Base-by-base conservation (phyloP, 331 rosid species). In the Rosa hybrid region DNA sequence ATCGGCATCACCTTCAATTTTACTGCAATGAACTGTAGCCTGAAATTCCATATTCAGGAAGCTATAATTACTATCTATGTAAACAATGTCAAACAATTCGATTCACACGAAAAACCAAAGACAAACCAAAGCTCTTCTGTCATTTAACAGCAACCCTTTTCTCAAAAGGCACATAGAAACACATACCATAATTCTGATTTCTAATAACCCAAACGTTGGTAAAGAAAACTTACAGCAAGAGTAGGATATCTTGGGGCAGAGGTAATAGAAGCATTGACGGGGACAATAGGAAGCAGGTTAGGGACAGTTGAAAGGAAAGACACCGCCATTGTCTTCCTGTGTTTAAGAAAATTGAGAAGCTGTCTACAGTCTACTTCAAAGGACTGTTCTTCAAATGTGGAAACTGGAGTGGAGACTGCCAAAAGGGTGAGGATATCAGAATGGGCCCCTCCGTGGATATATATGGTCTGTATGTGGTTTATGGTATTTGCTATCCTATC, bases 281-380 rank as follows among this genome's bases (percentile, higher is more conserved):
- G 86, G 81, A 83, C 60, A 50, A 91, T 83, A 42, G 91, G 86
- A 83, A 80, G 83, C 68, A 86, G 76, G 39, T 91, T 78, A 74
- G 92, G 85, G 57, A 82, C 30, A 48, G 97, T 83, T 27, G 97
- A 93, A 79, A 91, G 90, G 80, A 93, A 89, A 73, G 97, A 96
- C 77, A 93, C 81, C 72, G 85, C 95, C 99, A 93, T 96, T 82
- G 83, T 57, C 48, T 30, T 65, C 4, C 63, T 49, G 64, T 27
- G 72, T 76, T 27, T 27, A 25, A 44, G 69, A 63, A 76, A 62
- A 16, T 17, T 51, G 30, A 73, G 77, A 34, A 51, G 34, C 44
- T n/a, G 56, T 70, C 54, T 21, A 42, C 30, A n/a, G 34, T 18
- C 4, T 69, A 5, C 56, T 70, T 41, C 78, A 21, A 54, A 72